Base-by-base conservation (phyloP, 1,139 yeast species). In the Hanseniaspora sp. region DNA sequence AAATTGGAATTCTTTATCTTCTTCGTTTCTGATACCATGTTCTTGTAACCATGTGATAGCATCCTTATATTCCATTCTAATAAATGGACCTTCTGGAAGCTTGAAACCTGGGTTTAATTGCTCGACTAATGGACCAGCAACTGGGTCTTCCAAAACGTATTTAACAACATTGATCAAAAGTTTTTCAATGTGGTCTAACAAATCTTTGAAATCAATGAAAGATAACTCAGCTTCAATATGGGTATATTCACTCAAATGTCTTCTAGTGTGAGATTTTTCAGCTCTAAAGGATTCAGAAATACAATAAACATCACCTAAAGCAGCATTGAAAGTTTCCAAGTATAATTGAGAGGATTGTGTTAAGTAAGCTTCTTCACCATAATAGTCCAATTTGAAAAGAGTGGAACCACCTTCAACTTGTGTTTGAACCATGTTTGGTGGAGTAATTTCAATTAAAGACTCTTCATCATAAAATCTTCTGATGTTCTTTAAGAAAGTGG, bases 391-490 rank as follows among this genome's bases (percentile, higher is more conserved):
- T 64, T 83, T 82, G 75, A 94, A 94, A 67, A 94, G 77, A 17
- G 98, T 94, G 37, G 96, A 85, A 55, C 99, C 99, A 69, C 99
- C 98, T 74, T 94, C 99, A 58, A 94, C 99, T 74, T 92, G 97
- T 46, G 96, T 90, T 74, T 94, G 98, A 57, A 94, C 99, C 97
- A 94, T 90, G 73, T 97, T 90, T 65, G 99, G 99, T 51, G 98
- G 97, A 40, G 97, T 92, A 58, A 94, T 96, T 75, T 94, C 99
- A 47, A 80, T 73, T 56, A 88, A 67, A 43, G 80, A 79, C 72
- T 85, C 90, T 64, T 87, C 94, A 37, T 70, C 74, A 67, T 77
- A 90, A 58, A 85, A 84, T 61, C 79, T 76, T 74, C 99, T 82
- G 63, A 94, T 73, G 38, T 94, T 74, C 53, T 74, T 73, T 64